phyloP scores from a whole-genome alignment of 495 filamentous ascomycete genomes.

The Neurospora sp. region DNA sequence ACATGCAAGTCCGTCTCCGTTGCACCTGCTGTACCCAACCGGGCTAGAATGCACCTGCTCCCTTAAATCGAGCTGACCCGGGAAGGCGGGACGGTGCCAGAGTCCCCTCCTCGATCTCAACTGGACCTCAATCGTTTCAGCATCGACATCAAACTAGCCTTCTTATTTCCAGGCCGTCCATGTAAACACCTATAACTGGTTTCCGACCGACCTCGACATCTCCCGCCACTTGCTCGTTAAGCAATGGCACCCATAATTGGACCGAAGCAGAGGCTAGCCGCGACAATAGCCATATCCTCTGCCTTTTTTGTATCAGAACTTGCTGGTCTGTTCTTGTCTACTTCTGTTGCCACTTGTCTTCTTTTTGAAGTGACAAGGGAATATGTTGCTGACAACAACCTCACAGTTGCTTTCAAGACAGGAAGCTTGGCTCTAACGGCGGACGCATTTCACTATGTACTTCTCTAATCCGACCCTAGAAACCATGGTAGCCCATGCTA shows the following conservation, averaged over 20 bases:
- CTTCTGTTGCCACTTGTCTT: background rate
- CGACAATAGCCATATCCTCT: slow-evolving; percentile 70
- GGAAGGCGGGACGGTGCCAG: background rate
- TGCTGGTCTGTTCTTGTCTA: slow-evolving; percentile 33
- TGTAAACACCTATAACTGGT: background rate
- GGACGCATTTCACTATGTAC: slow-evolving; percentile 92
- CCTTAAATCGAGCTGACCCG: background rate
- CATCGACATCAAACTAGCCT: background rate
- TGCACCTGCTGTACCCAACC: background rate
- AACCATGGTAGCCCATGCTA: background rate
- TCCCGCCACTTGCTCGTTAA: background rate
- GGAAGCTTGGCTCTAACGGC: slow-evolving; percentile 85
- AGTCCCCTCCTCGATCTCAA: background rate
- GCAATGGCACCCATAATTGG: slow-evolving; percentile 26
- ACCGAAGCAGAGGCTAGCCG: slow-evolving; percentile 51
- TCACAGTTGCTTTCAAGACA: slow-evolving; percentile 63
- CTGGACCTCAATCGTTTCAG: background rate
- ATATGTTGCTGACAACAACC: background rate
- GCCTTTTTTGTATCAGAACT: slow-evolving; percentile 81
- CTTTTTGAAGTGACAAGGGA: background rate
- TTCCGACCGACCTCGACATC: background rate
- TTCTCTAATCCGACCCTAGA: slow-evolving; percentile 4
- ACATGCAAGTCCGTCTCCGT: background rate
- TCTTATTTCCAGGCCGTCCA: background rate
- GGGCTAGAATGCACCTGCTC: background rate